These are phyloP conservation scores for Apodospora peruviana DNA, from an alignment of 495 filamentous ascomycete species.

Conservation along the genomic window DNA sequence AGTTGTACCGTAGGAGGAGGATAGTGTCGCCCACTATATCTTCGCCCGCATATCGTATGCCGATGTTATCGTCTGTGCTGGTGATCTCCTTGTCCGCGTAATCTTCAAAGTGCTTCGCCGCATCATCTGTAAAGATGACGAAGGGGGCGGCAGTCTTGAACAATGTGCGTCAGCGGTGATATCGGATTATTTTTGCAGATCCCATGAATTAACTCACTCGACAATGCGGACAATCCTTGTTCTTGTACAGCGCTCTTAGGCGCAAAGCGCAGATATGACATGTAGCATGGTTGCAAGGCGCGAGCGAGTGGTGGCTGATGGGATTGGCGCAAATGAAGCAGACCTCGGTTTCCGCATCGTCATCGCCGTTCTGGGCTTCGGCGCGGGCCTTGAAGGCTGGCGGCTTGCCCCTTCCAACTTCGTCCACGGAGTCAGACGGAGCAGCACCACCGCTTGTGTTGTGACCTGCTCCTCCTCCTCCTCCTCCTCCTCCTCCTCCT, in stretches of 20 bases:
- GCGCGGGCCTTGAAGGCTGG: constrained; percentile 17
- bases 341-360: constrained; percentile 60
- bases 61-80: constrained; percentile 71
- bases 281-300: constrained; percentile 90
- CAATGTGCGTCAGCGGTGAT: constrained; percentile 4
- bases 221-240: constrained; percentile 90
- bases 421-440: constrained; percentile 1
- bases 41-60: constrained; percentile 80
- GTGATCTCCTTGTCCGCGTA: constrained; percentile 68
- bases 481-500: constrained; percentile 10
- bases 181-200: too few species aligned
- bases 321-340: constrained; percentile 96
- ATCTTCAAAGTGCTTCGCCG: constrained; percentile 74
- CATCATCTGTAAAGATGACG: constrained; percentile 88
- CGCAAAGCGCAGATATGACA: constrained; percentile 93
- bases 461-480: constrained; percentile 7
- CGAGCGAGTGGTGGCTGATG: constrained; percentile 75
- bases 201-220: constrained; percentile 64
- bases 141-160: constrained; percentile 66
- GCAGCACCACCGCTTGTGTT: constrained; percentile 1
- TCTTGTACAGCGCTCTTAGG: constrained; percentile 89
- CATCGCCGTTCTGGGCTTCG: constrained; percentile 37
- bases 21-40: constrained; percentile 85
- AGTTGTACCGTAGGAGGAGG: constrained; percentile 89
- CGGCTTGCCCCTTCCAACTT: constrained; percentile 3